Evolutionary conservation across 1,139 yeast species (phyloP).

Genomic region (Hemisphaericaspora xylanilytica): DNA sequence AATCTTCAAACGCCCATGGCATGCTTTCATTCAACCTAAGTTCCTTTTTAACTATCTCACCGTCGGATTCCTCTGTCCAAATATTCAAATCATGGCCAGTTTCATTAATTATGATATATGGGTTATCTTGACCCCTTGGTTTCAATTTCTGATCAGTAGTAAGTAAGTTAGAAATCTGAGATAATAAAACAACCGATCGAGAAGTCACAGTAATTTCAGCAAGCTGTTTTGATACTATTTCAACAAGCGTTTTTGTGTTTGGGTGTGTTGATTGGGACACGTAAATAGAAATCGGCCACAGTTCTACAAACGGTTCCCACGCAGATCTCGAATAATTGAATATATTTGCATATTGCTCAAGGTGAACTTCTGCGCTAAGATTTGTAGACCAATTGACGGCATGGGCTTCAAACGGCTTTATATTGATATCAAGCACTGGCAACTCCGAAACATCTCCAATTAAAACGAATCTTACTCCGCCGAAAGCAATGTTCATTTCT

Average conservation of each 20-base stretch:
- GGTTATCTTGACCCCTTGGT: conserved; percentile 78
- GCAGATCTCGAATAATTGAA: conserved; percentile 89
- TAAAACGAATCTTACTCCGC: conserved; percentile 81
- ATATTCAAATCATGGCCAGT: conserved; percentile 79
- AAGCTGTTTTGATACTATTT: conserved; percentile 67
- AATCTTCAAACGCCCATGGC: conserved; percentile 95
- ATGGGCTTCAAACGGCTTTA: conserved; percentile 67
- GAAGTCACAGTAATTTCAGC: conserved; percentile 84
- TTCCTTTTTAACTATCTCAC: conserved; percentile 18
- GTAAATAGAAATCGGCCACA: conserved; percentile 80
- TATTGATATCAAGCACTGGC: conserved; percentile 80
- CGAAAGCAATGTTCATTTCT: conserved; percentile 64
- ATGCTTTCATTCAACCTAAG: conserved; percentile 51
- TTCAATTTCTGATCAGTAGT: conserved; percentile 52
- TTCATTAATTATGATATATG: conserved; percentile 77
- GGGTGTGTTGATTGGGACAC: conserved; percentile 50
- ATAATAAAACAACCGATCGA: conserved; percentile 72
- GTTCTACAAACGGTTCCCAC: conserved; percentile 95
- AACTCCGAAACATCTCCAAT: conserved; percentile 94
- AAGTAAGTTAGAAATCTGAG: conserved; percentile 62
- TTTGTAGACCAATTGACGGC: conserved; percentile 93
- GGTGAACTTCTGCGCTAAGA: conserved; percentile 64
- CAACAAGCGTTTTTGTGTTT: conserved; percentile 50
- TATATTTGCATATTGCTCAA: conserved; percentile 72
- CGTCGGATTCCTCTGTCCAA: conserved; percentile 54